These are phyloP conservation scores for Phytopythium mirpurense DNA, from an alignment of 352 stramenopile species.

Conservation along the genomic window DNA sequence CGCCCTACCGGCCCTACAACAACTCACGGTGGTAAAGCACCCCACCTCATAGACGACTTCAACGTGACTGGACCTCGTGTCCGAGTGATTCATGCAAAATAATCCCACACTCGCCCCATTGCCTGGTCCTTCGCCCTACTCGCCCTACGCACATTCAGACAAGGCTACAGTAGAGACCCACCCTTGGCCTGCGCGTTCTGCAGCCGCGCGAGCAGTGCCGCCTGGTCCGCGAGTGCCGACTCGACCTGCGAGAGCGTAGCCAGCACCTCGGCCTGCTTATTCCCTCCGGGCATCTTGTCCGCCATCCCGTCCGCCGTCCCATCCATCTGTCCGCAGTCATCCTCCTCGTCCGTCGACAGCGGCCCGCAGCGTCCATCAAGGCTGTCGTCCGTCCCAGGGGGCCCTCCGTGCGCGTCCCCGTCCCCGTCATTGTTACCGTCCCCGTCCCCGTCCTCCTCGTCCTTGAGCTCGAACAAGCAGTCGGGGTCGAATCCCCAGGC, in stretches of 20 bases:
- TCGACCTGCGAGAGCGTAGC: constrained; percentile 38
- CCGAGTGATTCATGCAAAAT: too few relatives aligned
- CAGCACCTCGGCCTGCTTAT: constrained; percentile 6
- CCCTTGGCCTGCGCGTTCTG: neutral
- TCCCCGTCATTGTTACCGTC: constrained; percentile 16
- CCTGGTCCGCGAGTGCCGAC: constrained; percentile 49
- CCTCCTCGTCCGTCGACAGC: neutral
- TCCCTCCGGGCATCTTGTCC: neutral
- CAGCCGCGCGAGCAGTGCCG: constrained; percentile 31
- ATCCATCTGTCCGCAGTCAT: neutral
- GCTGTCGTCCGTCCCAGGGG: neutral
- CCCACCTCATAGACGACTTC: neutral
- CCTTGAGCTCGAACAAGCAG: constrained; percentile 32
- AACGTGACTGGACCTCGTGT: too few relatives aligned
- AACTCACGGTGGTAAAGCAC: too few relatives aligned
- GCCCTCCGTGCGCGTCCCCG: neutral
- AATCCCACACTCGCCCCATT: too few relatives aligned
- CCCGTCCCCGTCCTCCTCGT: constrained; percentile 12
- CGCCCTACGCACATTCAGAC: too few relatives aligned
- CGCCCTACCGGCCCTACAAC: too few relatives aligned
- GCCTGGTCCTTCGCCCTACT: too few relatives aligned
- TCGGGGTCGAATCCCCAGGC: constrained; percentile 23
- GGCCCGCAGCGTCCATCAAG: constrained; percentile 3
- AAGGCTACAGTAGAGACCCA: neutral
- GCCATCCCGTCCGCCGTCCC: neutral